A percentile compares a stretch with the other conserved stretches of the same genome.
These are phyloP conservation scores for Lenwebbia sp. DNA, from an alignment of 345 rosid species.

Conservation along the genomic window DNA sequence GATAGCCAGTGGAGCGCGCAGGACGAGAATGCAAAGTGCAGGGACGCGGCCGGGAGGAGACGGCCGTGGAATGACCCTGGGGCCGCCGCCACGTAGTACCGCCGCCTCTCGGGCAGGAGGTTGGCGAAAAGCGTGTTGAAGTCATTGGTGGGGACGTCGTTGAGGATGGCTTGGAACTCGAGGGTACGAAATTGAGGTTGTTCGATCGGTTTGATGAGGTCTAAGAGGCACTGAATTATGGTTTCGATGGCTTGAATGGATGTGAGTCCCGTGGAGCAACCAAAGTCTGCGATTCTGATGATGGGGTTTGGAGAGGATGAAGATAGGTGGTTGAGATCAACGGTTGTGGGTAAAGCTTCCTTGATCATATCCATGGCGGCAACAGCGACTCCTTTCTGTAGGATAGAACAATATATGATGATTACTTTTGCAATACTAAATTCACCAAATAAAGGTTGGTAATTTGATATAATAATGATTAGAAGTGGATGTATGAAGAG, in stretches of 20 bases:
- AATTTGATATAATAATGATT: not conserved
- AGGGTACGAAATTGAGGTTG: not conserved
- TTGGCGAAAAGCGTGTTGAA: not conserved
- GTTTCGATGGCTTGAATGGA: not conserved
- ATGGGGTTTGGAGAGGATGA: not conserved
- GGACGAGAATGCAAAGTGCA: not conserved
- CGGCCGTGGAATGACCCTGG: conserved; percentile 5
- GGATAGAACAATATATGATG: not conserved
- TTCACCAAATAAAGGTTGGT: not conserved
- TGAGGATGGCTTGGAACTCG: conserved; percentile 3
- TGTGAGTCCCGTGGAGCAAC: not conserved
- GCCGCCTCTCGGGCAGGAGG: not conserved
- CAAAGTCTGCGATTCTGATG: not conserved
- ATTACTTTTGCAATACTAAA: not conserved
- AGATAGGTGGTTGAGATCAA: not conserved
- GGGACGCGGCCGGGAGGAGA: not conserved
- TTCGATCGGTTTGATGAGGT: not conserved
- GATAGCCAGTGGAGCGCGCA: conserved; percentile 3
- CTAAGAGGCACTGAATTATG: not conserved
- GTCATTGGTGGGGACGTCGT: not conserved
- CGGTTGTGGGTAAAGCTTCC: not conserved
- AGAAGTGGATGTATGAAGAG: not conserved
- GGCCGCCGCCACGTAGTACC: not conserved
- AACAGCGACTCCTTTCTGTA: not conserved
- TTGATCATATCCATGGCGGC: not conserved